Conservation (phyloP, 352 stramenopile genomes). For the Globisporangium yorkense region DNA sequence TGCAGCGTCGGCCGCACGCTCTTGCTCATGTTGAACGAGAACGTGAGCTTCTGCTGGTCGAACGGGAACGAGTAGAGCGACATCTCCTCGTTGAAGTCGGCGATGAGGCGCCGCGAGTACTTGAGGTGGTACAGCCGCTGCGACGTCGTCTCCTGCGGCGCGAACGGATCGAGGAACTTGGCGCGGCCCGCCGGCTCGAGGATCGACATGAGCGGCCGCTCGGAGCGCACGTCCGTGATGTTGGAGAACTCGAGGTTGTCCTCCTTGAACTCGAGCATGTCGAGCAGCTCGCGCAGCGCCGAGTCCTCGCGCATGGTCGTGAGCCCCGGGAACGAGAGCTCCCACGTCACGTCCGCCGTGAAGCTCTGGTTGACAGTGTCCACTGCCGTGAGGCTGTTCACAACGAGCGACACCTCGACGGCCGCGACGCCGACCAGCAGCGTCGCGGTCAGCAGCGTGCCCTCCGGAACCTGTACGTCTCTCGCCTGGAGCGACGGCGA, state of each 20-base stretch:
- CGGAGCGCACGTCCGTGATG: slow-evolving; percentile 13
- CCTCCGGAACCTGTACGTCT: not conserved
- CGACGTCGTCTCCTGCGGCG: not conserved
- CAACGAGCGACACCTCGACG: slow-evolving; percentile 14
- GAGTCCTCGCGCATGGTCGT: slow-evolving; percentile 27
- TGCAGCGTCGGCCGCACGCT: slow-evolving; percentile 11
- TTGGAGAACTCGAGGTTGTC: slow-evolving; percentile 28
- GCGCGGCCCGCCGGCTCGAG: not conserved
- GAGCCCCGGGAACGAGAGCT: slow-evolving; percentile 18
- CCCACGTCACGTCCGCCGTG: slow-evolving; percentile 26
- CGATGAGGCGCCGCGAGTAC: slow-evolving; percentile 19
- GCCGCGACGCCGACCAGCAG: slow-evolving; percentile 21
- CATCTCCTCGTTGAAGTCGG: slow-evolving; percentile 36
- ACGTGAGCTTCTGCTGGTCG: slow-evolving; percentile 35
- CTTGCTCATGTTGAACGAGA: slow-evolving; percentile 20
- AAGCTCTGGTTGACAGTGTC: slow-evolving; percentile 26
- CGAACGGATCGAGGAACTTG: slow-evolving; percentile 10
- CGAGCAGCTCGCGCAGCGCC: slow-evolving; percentile 22
- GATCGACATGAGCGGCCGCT: slow-evolving; percentile 4
- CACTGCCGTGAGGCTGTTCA: slow-evolving; percentile 20
- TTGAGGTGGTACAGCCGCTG: slow-evolving; percentile 13
- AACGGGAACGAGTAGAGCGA: slow-evolving; percentile 29
- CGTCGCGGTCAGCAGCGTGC: slow-evolving; percentile 6
- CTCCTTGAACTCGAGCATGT: slow-evolving; percentile 27
- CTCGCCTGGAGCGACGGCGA: not conserved